These are phyloP conservation scores for Sindora glabra DNA, from an alignment of 306 rosid genomes.

Conservation along the genomic window DNA sequence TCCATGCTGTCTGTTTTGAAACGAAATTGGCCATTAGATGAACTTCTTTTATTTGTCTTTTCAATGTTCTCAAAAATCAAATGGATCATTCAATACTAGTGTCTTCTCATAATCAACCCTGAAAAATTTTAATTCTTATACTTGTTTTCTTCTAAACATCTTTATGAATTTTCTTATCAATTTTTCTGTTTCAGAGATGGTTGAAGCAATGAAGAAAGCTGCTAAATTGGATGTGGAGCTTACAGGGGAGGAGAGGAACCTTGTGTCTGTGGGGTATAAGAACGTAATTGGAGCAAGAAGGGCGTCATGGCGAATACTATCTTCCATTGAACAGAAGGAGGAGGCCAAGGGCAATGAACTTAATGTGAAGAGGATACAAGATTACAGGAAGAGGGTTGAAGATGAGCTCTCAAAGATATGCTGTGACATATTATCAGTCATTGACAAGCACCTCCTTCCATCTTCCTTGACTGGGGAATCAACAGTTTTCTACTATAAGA, in stretches of 20 bases:
- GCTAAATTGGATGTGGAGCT: slow-evolving; percentile 36
- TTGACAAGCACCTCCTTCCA: slow-evolving; percentile 37
- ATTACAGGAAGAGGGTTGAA: slow-evolving; percentile 33
- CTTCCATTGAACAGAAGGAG: slow-evolving; percentile 42
- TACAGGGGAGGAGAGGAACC: slow-evolving; percentile 35
- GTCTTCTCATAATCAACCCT: not conserved
- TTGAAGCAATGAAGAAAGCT: slow-evolving; percentile 38
- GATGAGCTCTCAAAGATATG: slow-evolving; percentile 34
- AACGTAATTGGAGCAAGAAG: slow-evolving; percentile 39
- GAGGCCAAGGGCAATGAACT: slow-evolving; percentile 27
- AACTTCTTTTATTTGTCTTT: too few relatives aligned
- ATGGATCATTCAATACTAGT: too few relatives aligned
- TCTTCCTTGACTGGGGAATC: slow-evolving; percentile 33
- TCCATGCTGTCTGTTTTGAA: too few relatives aligned
- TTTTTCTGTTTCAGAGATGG: slow-evolving; percentile 27
- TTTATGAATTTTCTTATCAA: not conserved
- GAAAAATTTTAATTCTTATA: not conserved
- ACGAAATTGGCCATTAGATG: too few relatives aligned
- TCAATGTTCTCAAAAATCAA: too few relatives aligned
- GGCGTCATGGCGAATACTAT: slow-evolving; percentile 38
- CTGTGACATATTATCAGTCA: slow-evolving; percentile 25
- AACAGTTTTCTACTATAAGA: slow-evolving; percentile 30
- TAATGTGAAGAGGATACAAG: slow-evolving; percentile 26
- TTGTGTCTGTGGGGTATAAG: slow-evolving; percentile 37
- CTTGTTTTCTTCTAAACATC: not conserved